Conservation (phyloP, 495 filamentous ascomycete species). For the Aspergillus coremiiformis region DNA sequence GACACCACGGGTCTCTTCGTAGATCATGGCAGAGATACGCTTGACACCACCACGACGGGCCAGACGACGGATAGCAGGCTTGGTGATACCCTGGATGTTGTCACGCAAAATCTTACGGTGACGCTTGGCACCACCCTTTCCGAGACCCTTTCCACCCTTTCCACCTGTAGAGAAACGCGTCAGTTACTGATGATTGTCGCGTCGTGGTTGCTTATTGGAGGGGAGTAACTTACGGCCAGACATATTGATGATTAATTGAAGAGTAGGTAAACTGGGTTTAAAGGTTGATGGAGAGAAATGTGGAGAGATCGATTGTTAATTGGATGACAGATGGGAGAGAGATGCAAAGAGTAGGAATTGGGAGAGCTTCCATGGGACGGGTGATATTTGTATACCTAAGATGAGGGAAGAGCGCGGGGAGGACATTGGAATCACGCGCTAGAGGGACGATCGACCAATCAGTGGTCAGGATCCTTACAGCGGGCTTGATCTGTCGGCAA, state of each 20-base stretch:
- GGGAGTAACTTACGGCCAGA: constrained; percentile 57
- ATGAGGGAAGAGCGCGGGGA: constrained; percentile 22
- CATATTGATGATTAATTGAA: constrained; percentile 45
- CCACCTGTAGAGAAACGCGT: constrained; percentile 56
- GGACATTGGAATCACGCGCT: constrained; percentile 37
- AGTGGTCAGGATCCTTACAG: constrained; percentile 24
- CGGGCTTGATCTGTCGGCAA: constrained; percentile 27
- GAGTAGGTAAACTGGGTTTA: constrained; percentile 10
- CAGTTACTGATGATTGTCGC: constrained; percentile 18
- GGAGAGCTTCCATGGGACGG: constrained; percentile 25
- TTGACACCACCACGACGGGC: constrained; percentile 99
- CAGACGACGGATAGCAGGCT: constrained; percentile 99
- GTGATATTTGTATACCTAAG: constrained; percentile 47
- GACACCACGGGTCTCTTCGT: constrained; percentile 99
- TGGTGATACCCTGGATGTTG: constrained; percentile 98
- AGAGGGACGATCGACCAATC: constrained; percentile 35
- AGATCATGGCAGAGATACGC: constrained; percentile 98
- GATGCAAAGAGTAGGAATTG: constrained; percentile 38
- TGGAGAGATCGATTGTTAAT: constrained; percentile 28
- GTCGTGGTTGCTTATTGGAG: not conserved
- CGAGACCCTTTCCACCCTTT: constrained; percentile 98
- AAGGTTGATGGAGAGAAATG: constrained; percentile 27
- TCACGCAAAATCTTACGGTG: constrained; percentile 99
- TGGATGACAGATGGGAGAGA: constrained; percentile 30
- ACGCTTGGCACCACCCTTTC: constrained; percentile 87